Evolutionary conservation across 2,329 filamentous ascomycete species (phyloP).

Genomic region (Emericellopsis atlantica): DNA sequence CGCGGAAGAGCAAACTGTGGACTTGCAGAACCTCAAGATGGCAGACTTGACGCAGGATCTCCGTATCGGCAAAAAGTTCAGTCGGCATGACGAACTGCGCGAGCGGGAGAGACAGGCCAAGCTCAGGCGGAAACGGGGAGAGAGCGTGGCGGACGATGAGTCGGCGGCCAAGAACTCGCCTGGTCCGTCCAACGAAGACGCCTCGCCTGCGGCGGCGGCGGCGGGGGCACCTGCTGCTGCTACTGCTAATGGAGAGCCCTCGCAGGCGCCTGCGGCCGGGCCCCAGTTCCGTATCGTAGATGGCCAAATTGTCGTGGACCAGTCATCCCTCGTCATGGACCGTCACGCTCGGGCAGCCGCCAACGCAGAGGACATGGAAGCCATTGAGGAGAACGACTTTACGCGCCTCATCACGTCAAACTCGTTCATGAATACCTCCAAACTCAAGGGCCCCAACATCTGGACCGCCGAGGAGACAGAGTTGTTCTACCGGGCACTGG

Average conservation of each 20-base stretch:
- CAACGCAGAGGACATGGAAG: conserved; percentile 40
- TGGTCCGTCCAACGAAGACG: neutral
- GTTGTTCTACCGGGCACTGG: conserved; percentile 61
- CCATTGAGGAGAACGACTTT: conserved; percentile 68
- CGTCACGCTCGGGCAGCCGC: conserved; percentile 50
- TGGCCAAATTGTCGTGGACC: conserved; percentile 61
- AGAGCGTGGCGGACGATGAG: conserved; percentile 1
- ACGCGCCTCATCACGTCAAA: conserved; percentile 57
- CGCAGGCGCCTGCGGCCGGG: conserved; percentile 21
- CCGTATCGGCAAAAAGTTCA: conserved; percentile 62
- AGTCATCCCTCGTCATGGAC: conserved; percentile 55
- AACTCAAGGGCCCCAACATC: conserved; percentile 48
- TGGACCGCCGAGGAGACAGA: conserved; percentile 65
- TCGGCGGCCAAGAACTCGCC: neutral
- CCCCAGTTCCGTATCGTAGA: conserved; percentile 53
- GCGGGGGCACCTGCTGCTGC: neutral
- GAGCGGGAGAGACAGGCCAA: conserved; percentile 45
- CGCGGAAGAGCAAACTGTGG: conserved; percentile 49
- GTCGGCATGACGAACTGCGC: conserved; percentile 59
- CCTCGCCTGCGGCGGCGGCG: too few species aligned
- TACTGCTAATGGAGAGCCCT: conserved; percentile 6
- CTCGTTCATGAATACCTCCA: conserved; percentile 50
- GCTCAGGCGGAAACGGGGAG: conserved; percentile 14
- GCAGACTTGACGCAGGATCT: conserved; percentile 58
- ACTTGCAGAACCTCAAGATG: conserved; percentile 57